Base-by-base conservation (phyloP, 2,329 filamentous ascomycete species). In the Clarireedia monteithiana region DNA sequence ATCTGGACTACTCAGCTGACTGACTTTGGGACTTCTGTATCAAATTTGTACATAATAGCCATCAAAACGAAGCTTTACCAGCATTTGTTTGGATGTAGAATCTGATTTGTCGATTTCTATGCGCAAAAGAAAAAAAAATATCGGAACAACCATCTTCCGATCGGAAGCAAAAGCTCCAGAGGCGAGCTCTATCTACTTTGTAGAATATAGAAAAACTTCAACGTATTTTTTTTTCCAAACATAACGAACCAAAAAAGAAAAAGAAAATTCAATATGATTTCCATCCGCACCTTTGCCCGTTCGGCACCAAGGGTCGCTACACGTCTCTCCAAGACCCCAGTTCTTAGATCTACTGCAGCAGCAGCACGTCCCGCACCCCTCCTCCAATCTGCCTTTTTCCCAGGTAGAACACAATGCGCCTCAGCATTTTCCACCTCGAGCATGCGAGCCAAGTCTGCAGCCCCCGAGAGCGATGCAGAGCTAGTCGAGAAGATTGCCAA, bases 401-500 rank as follows among this genome's bases (percentile, higher is more conserved):
- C 66, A 59, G 50, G 61, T 23, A 61, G 56, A 61, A 59, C 59
- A 55, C 65, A 65, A 63, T 62, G 55, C 51, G 57, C 61, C 36
- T 62, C 67, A 15, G 59, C 66, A 47, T 70, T 70, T 56, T 69
- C 67, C 2, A 77, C 76, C 17, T 73, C 75, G 2, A 60, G 70
- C 24, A 62, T 76, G 59, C 74, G 77, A 36, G 57, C 73, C 17
- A 65, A 69, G 44, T 59, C 68, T 49, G 53, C 53, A 3, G 9
- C 38, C 20, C 38, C 53, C 26, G 78, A 82, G 70, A 82, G 81
- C 60, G 89, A 95, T 68, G 78, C 86, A 63, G 90, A 96, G 74
- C 84, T 99, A 53, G 81, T 85, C 42, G 83, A 84, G 58, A 97
- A 97, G 81, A 82, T 99, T 50, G 83, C 89, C 63, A 85, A 83